Base-by-base conservation (phyloP, 768 basidiomycete species). In the Rhodosporidiobolus sp. region DNA sequence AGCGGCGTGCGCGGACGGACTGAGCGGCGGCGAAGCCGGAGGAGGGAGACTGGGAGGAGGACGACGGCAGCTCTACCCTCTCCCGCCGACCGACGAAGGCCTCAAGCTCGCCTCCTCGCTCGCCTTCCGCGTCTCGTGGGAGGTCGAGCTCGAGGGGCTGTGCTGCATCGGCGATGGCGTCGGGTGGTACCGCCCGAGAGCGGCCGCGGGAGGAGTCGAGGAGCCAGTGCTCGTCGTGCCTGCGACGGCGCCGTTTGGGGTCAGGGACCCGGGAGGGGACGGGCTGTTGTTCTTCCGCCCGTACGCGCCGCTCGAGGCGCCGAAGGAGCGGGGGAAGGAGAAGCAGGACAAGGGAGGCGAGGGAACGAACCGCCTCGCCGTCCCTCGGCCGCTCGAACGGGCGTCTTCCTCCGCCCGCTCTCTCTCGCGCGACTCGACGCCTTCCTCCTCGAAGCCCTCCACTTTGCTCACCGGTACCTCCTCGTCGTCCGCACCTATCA, bases 221-320 rank as follows among this genome's bases (percentile, higher is more conserved):
- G 70, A 66, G 3, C 32, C 52, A 8, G 38, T 66, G 26, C 28
- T 71, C 19, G 59, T 57, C 32, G n/a, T 71, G 1, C 53, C 60
- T 19, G 57, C 70, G 0, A 38, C 53, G 45, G n/a, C 46, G 10
- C 32, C 53, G 9, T 22, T 1, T 1, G 26, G 11, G 12, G 57
- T 26, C 2, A 35, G 30, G 43, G 9, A 17, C 22, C 10, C 17
- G 2, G 11, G n/a, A 9, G 61, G 45, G 3, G 50, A 43, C 4
- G 63, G 58, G 19, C 46, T 71, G 9, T 71, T 57, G 35, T 62
- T 71, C 65, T 71, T 30, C 30, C 58, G 60, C 32, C 70, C 70
- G 1, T 71, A 63, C 59, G 19, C 63, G 9, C 32, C 56, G 9
- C 20, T 43, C 8, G 14, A 43, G 38, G 7, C 38, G 38, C 38